Conservation (phyloP, 495 filamentous ascomycete genomes). For the Aspergillus haitiensis region DNA sequence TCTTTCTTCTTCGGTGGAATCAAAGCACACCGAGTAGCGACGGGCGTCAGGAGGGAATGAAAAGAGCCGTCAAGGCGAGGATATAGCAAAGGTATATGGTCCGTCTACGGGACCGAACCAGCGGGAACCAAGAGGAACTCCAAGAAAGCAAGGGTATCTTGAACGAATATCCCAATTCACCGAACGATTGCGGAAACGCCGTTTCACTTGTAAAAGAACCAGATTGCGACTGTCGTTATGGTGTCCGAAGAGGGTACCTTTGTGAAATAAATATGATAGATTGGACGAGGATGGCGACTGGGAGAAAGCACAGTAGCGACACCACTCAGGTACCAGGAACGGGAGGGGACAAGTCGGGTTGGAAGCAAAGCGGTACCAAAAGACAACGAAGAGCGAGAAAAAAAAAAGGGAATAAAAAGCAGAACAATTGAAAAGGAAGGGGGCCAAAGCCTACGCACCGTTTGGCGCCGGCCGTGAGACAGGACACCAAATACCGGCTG, state of each 20-base stretch:
- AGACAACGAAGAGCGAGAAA: slow-evolving; percentile 25
- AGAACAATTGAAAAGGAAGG: slow-evolving; percentile 30
- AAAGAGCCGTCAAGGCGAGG: slow-evolving; percentile 48
- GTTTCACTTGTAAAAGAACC: slow-evolving; percentile 34
- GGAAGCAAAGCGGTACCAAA: slow-evolving; percentile 29
- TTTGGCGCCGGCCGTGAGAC: slow-evolving; percentile 58
- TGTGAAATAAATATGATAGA: neutral
- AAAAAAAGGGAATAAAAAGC: slow-evolving; percentile 22
- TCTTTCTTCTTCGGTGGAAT: slow-evolving; percentile 17
- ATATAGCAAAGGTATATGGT: slow-evolving; percentile 31
- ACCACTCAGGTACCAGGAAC: slow-evolving; percentile 21
- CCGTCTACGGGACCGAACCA: slow-evolving; percentile 35
- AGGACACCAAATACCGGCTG: slow-evolving; percentile 58
- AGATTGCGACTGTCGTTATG: slow-evolving; percentile 28
- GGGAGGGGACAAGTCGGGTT: slow-evolving; percentile 21
- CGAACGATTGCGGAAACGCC: slow-evolving; percentile 42
- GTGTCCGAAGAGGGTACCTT: slow-evolving; percentile 10
- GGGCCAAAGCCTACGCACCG: slow-evolving; percentile 57
- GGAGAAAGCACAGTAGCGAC: neutral
- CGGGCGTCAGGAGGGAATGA: slow-evolving; percentile 29
- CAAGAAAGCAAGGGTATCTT: slow-evolving; percentile 47
- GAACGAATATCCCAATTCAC: slow-evolving; percentile 40
- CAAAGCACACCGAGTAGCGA: slow-evolving; percentile 25
- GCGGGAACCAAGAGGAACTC: slow-evolving; percentile 36
- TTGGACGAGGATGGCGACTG: slow-evolving; percentile 4